Evolutionary conservation across 1,139 yeast species (phyloP), one percentile per base, ranked within the genome.

Genomic region (Geotrichum candidum): DNA sequence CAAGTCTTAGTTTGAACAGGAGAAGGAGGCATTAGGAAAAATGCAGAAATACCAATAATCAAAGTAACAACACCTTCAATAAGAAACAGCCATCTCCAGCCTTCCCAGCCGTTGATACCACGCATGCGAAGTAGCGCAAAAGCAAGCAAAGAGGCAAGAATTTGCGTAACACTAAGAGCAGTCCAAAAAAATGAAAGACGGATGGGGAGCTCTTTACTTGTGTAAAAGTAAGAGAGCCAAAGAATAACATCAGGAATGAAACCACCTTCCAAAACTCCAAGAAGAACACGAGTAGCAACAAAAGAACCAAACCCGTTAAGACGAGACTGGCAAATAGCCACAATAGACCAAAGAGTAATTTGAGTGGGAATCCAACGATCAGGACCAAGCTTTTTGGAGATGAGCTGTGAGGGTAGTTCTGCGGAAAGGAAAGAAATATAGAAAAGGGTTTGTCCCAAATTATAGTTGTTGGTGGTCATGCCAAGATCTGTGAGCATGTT

Each of bases 61-160:
- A 84, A 70, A 0, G 87, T 83, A 58, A 82, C 67, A 1, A 77
- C 57, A 6, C 88, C 88, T 67, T 84, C 88, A 52, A 84, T 69
- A 57, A 84, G 69, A 66, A 85, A 85, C 41, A 85, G 74, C 84
- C 85, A 84, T 67, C 82, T 76, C 87, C 87, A 84, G 38, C 85
- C 84, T 35, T 66, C 70, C 67, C 71, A 79, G 70, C 68, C 77
- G 68, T 73, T 74, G 10, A 72, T 75, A 52, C 86, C 86, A 60
- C 80, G 78, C 68, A 87, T 54, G 13, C 61, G 54, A 18, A 61
- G 56, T 10, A 61, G 33, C 0, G 79, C 84, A 66, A 76, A 78
- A 0, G 84, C 83, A 56, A 80, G 66, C 45, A 82, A 68, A 15
- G 59, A 56, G 3, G 52, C 52, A 35, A 66, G 56, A 59, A 70